Conservation (phyloP, 148 eudicot species). For the Limonium bicolor region DNA sequence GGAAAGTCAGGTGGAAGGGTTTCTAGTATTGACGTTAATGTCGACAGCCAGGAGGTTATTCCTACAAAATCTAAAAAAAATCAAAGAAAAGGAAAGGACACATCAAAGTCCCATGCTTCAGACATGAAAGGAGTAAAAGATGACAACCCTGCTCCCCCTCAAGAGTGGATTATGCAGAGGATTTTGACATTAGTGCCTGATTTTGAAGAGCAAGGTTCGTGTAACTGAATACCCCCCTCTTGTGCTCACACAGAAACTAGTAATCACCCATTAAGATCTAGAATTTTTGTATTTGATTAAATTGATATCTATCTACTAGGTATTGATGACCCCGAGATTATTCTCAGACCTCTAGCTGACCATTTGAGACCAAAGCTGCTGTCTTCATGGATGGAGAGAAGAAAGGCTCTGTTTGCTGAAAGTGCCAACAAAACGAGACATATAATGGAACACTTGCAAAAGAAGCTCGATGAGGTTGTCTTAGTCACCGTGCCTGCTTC, state of each 20-base stretch:
- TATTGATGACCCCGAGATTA: conserved; percentile 53
- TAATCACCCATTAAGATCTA: no score
- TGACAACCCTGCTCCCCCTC: conserved; percentile 40
- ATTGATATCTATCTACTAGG: conserved; percentile 18
- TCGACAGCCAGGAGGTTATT: conserved; percentile 45
- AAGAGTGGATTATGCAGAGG: conserved; percentile 59
- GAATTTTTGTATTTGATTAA: no score
- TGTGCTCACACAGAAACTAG: no score
- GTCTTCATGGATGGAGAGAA: conserved; percentile 70
- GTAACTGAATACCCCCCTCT: no score
- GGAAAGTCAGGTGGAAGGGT: conserved; percentile 52
- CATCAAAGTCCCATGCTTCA: conserved; percentile 26
- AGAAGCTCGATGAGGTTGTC: conserved; percentile 81
- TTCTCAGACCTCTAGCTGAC: conserved; percentile 63
- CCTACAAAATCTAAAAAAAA: conserved; percentile 67
- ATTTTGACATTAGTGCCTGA: conserved; percentile 57
- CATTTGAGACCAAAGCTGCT: conserved; percentile 81
- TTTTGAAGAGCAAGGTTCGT: conserved; percentile 78
- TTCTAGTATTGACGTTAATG: conserved; percentile 31
- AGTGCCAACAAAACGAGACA: conserved; percentile 67
- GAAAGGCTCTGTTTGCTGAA: conserved; percentile 58
- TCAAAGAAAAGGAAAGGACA: conserved; percentile 70
- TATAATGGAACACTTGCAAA: conserved; percentile 59
- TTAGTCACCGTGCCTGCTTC: no score
- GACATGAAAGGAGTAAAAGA: conserved; percentile 50